Conservation (phyloP, 2,329 filamentous ascomycete genomes). For the Colletotrichum navitas region DNA sequence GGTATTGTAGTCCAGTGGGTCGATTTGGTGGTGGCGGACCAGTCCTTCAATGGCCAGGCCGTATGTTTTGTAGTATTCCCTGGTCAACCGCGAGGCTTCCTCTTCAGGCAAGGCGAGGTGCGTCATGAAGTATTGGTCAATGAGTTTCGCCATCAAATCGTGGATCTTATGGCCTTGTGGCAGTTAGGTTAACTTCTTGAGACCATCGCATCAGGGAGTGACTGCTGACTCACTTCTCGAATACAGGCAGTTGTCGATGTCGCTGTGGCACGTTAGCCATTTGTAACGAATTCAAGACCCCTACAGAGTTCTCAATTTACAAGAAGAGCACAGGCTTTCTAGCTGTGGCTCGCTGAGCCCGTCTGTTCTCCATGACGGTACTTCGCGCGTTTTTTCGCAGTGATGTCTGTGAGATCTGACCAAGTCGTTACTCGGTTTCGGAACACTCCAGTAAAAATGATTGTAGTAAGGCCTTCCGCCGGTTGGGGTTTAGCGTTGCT, state of each 20-base stretch:
- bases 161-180: constrained; percentile 79
- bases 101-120: constrained; percentile 81
- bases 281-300: background rate
- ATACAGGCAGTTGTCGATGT: constrained; percentile 99
- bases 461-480: background rate
- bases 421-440: background rate
- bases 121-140: constrained; percentile 71
- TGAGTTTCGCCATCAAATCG: constrained; percentile 88
- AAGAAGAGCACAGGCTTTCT: constrained; percentile 59
- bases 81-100: constrained; percentile 86
- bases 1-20: constrained; percentile 92
- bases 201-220: too few relatives aligned
- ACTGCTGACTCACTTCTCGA: constrained; percentile 74
- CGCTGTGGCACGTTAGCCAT: constrained; percentile 66
- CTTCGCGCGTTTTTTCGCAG: background rate
- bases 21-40: constrained; percentile 93
- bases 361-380: background rate
- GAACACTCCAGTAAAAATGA: background rate
- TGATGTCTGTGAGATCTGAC: constrained; percentile 24
- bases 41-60: constrained; percentile 96
- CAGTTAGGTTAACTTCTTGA: background rate
- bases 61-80: constrained; percentile 94
- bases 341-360: constrained; percentile 43
- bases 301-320: constrained; percentile 46
- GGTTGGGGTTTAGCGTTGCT: constrained; percentile 15